Conservation (phyloP, 2,329 filamentous ascomycete species). For the Phialemonium atrogriseum region DNA sequence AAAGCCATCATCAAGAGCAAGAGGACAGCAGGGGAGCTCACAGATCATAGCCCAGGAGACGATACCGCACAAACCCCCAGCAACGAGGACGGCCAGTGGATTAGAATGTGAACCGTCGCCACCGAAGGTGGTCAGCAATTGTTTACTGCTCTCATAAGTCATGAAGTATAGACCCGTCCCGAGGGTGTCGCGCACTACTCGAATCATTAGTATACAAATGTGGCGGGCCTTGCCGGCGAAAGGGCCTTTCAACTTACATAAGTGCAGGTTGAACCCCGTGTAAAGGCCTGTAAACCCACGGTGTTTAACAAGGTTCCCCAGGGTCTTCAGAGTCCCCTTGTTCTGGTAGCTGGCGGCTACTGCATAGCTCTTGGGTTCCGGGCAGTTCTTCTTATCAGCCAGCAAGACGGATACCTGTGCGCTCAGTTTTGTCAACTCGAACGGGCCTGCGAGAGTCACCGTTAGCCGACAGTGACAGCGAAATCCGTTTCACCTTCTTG, state of each 20-base stretch:
- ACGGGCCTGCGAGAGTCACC: conserved; percentile 47
- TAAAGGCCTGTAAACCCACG: conserved; percentile 68
- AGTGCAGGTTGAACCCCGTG: conserved; percentile 70
- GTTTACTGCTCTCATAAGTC: conserved; percentile 82
- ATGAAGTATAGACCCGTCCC: conserved; percentile 83
- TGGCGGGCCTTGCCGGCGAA: not conserved
- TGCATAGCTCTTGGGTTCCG: conserved; percentile 42
- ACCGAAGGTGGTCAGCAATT: conserved; percentile 66
- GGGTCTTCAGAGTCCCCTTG: conserved; percentile 68
- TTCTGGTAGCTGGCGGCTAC: conserved; percentile 66
- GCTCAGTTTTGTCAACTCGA: conserved; percentile 83
- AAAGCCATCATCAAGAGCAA: not conserved
- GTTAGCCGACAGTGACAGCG: conserved; percentile 3
- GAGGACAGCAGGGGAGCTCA: conserved; percentile 40
- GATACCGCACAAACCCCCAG: conserved; percentile 74
- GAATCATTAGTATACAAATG: conserved; percentile 2
- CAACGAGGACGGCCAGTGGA: conserved; percentile 68
- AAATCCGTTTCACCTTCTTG: no score
- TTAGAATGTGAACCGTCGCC: conserved; percentile 67
- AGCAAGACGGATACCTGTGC: conserved; percentile 77
- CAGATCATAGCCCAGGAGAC: conserved; percentile 74
- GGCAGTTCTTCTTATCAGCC: conserved; percentile 45
- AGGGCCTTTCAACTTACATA: conserved; percentile 47
- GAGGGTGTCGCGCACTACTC: conserved; percentile 67
- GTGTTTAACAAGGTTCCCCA: conserved; percentile 68